Evolutionary conservation across 805 yeast genomes (phyloP).

Genomic region (Geotrichum ghanense): DNA sequence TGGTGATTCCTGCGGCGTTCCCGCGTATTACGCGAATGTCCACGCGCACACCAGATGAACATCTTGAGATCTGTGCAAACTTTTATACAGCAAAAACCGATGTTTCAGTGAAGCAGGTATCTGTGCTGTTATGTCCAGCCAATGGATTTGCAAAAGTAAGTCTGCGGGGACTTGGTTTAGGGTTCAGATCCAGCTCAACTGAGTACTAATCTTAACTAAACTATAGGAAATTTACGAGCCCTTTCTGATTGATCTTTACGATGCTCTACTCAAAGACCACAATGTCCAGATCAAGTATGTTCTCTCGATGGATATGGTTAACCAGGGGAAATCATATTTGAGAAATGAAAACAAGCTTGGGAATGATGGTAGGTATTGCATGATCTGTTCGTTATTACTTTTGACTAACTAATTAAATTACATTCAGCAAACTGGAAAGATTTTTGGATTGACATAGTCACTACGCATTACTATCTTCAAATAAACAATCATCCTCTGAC

Average conservation of each 20-base stretch:
- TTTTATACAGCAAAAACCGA: background rate
- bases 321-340: constrained; percentile 13
- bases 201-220: background rate
- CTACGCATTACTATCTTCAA: constrained; percentile 8
- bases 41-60: background rate
- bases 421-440: constrained; percentile 12
- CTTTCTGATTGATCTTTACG: background rate
- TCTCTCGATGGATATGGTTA: constrained; percentile 10
- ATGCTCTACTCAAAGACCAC: background rate
- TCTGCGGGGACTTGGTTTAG: background rate
- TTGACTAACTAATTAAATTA: background rate
- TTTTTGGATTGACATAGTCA: constrained; percentile 7
- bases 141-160: background rate
- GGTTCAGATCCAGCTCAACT: no score
- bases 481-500: constrained; percentile 7
- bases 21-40: background rate
- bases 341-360: constrained; percentile 14
- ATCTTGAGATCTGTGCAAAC: background rate
- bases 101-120: background rate
- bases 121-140: constrained; percentile 1
- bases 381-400: background rate
- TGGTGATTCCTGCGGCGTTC: background rate
- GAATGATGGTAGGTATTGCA: constrained; percentile 6
- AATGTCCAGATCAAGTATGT: constrained; percentile 6
- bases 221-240: constrained; percentile 1